phyloP scores from a whole-genome alignment of 1,284 basidiomycete genomes.

The Cronartium quercuum region DNA sequence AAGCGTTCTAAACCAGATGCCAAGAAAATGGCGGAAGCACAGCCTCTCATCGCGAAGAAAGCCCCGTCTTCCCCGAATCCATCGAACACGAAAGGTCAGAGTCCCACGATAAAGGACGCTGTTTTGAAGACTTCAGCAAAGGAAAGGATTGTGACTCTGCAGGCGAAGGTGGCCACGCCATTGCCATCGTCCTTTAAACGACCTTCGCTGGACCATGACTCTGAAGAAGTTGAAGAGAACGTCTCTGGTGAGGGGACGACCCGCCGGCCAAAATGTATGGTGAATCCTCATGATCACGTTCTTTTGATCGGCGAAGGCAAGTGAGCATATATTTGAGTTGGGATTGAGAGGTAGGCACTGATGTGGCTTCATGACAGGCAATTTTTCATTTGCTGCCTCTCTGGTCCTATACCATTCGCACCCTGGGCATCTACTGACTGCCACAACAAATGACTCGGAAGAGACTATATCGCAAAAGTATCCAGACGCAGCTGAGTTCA shows the following conservation, averaged over 20 bases:
- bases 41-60: background rate
- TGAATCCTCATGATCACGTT: conserved; percentile 9
- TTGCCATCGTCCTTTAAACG: no score
- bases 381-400: conserved; percentile 84
- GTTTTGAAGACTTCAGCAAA: no score
- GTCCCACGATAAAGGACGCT: no score
- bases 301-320: conserved; percentile 23
- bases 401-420: conserved; percentile 56
- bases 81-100: no score
- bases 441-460: conserved; percentile 81
- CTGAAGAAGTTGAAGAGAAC: no score
- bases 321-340: background rate
- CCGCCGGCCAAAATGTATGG: conserved; percentile 9
- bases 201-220: no score
- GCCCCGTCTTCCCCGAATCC: no score
- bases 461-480: conserved; percentile 75
- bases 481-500: conserved; percentile 64
- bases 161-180: no score
- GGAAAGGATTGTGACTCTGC: no score
- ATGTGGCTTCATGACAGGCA: conserved; percentile 52
- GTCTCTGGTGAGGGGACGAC: no score
- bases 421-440: conserved; percentile 64
- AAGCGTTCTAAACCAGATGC: background rate
- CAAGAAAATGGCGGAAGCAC: background rate
- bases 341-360: background rate